Evolutionary conservation across 306 rosid genomes (phyloP).

Genomic region (Pyrus communis): DNA sequence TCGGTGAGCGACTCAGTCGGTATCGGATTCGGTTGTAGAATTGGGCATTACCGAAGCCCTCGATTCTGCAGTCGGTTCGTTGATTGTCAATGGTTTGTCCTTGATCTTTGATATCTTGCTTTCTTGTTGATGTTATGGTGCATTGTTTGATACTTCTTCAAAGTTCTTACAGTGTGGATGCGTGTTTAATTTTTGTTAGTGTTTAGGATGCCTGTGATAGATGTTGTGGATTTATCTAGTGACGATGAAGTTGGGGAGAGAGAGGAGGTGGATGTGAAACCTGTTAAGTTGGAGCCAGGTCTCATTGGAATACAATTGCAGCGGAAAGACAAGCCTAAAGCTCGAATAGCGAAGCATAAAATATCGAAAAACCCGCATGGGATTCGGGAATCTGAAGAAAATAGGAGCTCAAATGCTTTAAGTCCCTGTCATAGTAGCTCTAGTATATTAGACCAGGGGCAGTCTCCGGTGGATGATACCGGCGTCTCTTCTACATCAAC

Average conservation of each 20-base stretch:
- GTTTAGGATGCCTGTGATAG: constrained; percentile 41
- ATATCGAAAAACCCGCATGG: constrained; percentile 10
- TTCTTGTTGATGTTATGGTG: not conserved
- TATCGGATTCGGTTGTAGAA: too few relatives aligned
- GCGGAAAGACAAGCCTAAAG: constrained; percentile 7
- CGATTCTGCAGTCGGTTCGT: not conserved
- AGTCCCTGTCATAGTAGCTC: constrained; percentile 57
- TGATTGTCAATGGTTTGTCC: not conserved
- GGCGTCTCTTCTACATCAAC: constrained; percentile 47
- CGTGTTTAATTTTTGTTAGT: constrained; percentile 24
- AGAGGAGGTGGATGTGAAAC: constrained; percentile 20
- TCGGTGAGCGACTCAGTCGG: too few relatives aligned
- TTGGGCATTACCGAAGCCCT: too few relatives aligned
- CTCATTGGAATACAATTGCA: constrained; percentile 13
- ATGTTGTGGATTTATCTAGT: constrained; percentile 65
- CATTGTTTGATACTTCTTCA: not conserved
- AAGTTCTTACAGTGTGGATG: not conserved
- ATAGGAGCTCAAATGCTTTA: constrained; percentile 40
- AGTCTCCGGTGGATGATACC: constrained; percentile 50
- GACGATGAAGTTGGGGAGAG: constrained; percentile 48
- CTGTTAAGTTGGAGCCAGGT: constrained; percentile 46
- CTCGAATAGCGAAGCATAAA: constrained; percentile 9
- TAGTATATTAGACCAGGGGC: constrained; percentile 63
- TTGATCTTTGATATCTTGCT: not conserved
- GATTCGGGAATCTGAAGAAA: constrained; percentile 42